Percentiles rank a stretch among this genome's conserved stretches.
These are phyloP conservation scores for Fusarium zealandicum DNA, from an alignment of 2,329 filamentous ascomycete genomes.

Conservation along the genomic window DNA sequence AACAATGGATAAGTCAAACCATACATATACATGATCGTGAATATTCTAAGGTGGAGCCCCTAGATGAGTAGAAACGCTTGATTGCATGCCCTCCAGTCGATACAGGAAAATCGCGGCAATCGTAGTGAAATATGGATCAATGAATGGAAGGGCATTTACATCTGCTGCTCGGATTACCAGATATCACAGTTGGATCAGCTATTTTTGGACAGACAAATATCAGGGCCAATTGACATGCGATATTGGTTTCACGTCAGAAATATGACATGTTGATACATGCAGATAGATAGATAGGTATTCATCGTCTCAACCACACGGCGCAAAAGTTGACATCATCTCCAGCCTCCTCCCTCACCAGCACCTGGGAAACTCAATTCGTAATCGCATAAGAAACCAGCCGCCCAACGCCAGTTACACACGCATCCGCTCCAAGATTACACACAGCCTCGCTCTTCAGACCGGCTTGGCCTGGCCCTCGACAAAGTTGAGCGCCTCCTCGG, in stretches of 20 bases:
- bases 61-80: too few relatives aligned
- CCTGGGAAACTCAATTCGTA: slow-evolving; percentile 30
- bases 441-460: slow-evolving; percentile 19
- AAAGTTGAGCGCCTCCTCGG: slow-evolving; percentile 89
- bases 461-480: slow-evolving; percentile 79
- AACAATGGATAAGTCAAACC: slow-evolving; percentile 25
- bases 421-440: neutral
- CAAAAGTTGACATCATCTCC: slow-evolving; percentile 13
- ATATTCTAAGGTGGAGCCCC: neutral
- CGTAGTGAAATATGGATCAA: too few relatives aligned
- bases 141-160: neutral
- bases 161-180: neutral
- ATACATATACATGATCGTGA: too few relatives aligned
- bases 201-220: neutral
- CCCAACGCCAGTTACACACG: slow-evolving; percentile 35
- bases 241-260: neutral
- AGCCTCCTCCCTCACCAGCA: slow-evolving; percentile 22
- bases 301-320: slow-evolving; percentile 20
- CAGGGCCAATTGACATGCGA: neutral
- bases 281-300: slow-evolving; percentile 17
- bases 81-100: too few relatives aligned
- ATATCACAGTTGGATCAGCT: neutral
- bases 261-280: slow-evolving; percentile 22
- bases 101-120: too few relatives aligned
- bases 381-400: slow-evolving; percentile 39